These are phyloP conservation scores for Pseudocercospora vitis DNA, from an alignment of 2,329 filamentous ascomycete genomes.

Conservation along the genomic window DNA sequence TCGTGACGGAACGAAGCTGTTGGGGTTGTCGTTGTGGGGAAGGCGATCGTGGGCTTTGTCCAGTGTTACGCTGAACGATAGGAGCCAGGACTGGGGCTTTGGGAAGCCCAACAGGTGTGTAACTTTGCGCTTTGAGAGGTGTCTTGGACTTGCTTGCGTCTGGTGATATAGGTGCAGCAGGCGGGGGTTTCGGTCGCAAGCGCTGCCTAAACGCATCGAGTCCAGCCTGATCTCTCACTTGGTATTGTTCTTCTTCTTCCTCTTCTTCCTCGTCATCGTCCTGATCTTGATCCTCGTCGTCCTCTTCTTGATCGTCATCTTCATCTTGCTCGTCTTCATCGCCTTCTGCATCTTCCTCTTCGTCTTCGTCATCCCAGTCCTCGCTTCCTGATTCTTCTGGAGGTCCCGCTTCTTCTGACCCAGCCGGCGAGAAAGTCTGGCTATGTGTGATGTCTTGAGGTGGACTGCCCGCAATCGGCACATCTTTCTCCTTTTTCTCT, in stretches of 20 bases:
- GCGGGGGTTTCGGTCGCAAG: constrained; percentile 28
- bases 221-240: constrained; percentile 22
- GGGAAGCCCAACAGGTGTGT: constrained; percentile 41
- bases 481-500: constrained; percentile 38
- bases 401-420: constrained; percentile 30
- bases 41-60: constrained; percentile 64
- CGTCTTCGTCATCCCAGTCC: constrained; percentile 33
- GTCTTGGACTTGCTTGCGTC: constrained; percentile 27
- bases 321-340: constrained; percentile 29
- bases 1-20: constrained; percentile 55
- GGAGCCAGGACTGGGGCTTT: constrained; percentile 57
- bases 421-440: constrained; percentile 24
- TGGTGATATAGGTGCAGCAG: constrained; percentile 14
- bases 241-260: constrained; percentile 33
- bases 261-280: constrained; percentile 38
- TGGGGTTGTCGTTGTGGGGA: constrained; percentile 53
- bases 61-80: constrained; percentile 36
- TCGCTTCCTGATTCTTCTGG: constrained; percentile 30
- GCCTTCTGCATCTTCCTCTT: constrained; percentile 36
- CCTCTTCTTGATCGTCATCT: constrained; percentile 39
- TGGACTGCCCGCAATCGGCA: constrained; percentile 51
- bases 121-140: constrained; percentile 30
- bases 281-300: constrained; percentile 36
- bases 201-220: constrained; percentile 30
- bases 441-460: constrained; percentile 42